Conservation (phyloP, 2,329 filamentous ascomycete genomes). For the Diaporthe citrichinensis region DNA sequence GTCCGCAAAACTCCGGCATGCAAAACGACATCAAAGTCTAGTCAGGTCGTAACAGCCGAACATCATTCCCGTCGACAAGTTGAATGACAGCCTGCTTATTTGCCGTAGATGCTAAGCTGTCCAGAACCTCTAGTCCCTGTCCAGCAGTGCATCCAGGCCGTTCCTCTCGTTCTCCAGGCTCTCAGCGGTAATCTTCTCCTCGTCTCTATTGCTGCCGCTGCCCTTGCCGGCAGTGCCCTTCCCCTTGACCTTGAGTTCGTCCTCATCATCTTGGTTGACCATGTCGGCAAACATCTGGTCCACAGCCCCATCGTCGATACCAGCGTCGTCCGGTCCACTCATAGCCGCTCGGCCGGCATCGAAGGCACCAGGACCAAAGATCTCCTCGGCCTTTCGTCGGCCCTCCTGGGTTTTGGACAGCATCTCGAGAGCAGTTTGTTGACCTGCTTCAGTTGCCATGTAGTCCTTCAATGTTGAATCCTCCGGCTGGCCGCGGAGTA, state of each 20-base stretch:
- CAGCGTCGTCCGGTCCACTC: slow-evolving; percentile 40
- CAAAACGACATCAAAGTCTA: slow-evolving; percentile 8
- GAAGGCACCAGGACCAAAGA: slow-evolving; percentile 67
- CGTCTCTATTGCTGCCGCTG: not conserved
- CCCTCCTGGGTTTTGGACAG: slow-evolving; percentile 65
- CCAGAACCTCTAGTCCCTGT: slow-evolving; percentile 53
- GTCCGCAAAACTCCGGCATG: slow-evolving; percentile 31
- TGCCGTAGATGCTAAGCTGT: not conserved
- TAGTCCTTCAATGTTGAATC: slow-evolving; percentile 61
- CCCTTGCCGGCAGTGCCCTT: slow-evolving; percentile 43
- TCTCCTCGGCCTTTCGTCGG: slow-evolving; percentile 63
- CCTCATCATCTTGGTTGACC: slow-evolving; percentile 66
- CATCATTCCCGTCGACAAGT: not conserved
- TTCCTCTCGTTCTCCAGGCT: slow-evolving; percentile 62
- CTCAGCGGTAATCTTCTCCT: slow-evolving; percentile 54
- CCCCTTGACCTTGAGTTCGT: slow-evolving; percentile 54
- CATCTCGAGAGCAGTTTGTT: slow-evolving; percentile 67
- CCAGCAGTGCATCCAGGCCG: slow-evolving; percentile 61
- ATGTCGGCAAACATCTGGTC: slow-evolving; percentile 71
- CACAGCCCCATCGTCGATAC: slow-evolving; percentile 61
- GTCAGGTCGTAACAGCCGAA: slow-evolving; percentile 11
- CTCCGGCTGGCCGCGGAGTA: slow-evolving; percentile 59
- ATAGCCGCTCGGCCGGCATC: slow-evolving; percentile 36
- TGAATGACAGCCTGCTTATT: not conserved
- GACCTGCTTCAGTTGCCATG: slow-evolving; percentile 58